phyloP scores from a whole-genome alignment of 2,329 filamentous ascomycete genomes.

The Diaporthe destruens region DNA sequence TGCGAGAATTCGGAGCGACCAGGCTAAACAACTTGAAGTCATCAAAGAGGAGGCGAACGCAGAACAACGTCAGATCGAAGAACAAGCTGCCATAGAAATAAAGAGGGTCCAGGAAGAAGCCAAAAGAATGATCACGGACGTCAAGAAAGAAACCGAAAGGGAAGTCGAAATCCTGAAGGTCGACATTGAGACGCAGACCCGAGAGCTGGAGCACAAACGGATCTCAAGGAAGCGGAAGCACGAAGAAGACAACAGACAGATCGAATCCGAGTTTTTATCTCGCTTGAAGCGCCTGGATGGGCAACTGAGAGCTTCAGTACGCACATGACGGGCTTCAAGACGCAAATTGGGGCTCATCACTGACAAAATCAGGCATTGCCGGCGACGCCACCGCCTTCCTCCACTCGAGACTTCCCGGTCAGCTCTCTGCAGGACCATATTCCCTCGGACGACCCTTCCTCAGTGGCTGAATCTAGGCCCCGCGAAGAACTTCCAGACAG shows the following conservation, averaged over 20 bases:
- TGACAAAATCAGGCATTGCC: slow-evolving; percentile 13
- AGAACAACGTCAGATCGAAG: not conserved
- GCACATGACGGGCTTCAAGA: not conserved
- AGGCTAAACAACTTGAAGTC: not conserved
- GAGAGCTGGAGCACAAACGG: not conserved
- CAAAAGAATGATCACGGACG: not conserved
- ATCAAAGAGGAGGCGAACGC: not conserved
- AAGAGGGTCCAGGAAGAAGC: not conserved
- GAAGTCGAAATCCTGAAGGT: not conserved
- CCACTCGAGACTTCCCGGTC: not conserved
- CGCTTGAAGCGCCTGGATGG: not conserved
- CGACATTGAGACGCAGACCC: not conserved
- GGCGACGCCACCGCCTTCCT: not conserved
- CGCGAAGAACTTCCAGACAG: not conserved
- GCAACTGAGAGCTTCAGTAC: not conserved
- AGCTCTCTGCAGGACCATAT: not conserved
- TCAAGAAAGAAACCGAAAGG: not conserved
- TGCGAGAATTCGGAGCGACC: not conserved
- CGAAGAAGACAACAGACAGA: not conserved
- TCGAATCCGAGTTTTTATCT: not conserved
- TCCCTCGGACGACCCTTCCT: too few relatives aligned
- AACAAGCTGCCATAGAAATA: not conserved
- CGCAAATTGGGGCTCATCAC: not conserved
- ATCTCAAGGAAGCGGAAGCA: slow-evolving; percentile 15
- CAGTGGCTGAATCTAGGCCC: not conserved